A percentile compares a stretch with the other conserved stretches of the same genome.
Conservation (phyloP, 805 yeast genomes). For the Teunomyces atbi region DNA sequence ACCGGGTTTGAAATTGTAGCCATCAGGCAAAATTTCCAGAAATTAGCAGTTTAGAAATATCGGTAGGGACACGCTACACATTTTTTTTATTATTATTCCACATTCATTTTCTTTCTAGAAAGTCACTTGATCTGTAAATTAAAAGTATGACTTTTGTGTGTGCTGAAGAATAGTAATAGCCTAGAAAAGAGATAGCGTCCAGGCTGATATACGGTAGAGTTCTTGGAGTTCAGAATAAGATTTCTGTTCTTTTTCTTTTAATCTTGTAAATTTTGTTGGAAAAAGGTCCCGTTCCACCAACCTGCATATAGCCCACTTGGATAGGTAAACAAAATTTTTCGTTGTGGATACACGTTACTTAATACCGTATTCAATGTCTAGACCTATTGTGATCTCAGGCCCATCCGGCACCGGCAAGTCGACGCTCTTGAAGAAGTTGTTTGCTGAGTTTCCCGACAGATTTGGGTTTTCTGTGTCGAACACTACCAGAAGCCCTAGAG, state of each 20-base stretch:
- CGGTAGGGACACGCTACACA: background rate
- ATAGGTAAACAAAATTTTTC: conserved; percentile 2
- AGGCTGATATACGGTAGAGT: no score
- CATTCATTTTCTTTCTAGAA: no score
- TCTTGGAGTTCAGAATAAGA: no score
- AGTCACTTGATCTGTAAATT: no score
- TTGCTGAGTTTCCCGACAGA: conserved; percentile 83
- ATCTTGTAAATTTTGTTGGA: no score
- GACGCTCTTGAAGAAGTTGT: conserved; percentile 82
- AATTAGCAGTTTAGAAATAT: background rate
- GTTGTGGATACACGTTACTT: background rate
- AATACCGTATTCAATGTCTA: conserved; percentile 26
- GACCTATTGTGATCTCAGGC: conserved; percentile 94
- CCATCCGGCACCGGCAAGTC: conserved; percentile 98
- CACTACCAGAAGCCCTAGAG: conserved; percentile 89
- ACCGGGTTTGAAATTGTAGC: background rate
- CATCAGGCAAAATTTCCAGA: background rate
- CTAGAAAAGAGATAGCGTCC: no score
- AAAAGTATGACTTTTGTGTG: no score
- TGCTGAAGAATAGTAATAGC: no score
- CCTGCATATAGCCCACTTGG: background rate
- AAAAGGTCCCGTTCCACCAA: no score
- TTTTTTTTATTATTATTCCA: background rate
- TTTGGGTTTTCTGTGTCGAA: conserved; percentile 95
- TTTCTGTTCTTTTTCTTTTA: no score